These are phyloP conservation scores for Artemisia annua DNA, from an alignment of 129 eudicot species.

Conservation along the genomic window DNA sequence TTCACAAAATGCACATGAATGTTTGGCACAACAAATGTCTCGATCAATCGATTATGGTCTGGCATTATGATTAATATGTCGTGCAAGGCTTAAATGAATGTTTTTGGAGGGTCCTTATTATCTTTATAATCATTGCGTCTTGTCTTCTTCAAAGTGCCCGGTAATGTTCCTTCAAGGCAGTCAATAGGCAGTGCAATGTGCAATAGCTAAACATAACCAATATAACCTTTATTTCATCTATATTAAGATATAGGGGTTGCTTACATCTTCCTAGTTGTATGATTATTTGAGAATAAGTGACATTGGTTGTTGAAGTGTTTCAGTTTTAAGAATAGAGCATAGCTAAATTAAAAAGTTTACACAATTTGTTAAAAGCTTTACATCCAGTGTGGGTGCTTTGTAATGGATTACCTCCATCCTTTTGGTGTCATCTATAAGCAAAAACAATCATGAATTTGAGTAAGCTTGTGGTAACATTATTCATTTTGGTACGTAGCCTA, in stretches of 20 bases:
- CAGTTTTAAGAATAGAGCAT: too few species aligned
- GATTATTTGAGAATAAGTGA: too few species aligned
- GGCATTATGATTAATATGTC: neutral
- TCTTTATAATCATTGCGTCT: neutral
- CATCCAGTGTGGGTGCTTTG: neutral
- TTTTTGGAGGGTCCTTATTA: too few species aligned
- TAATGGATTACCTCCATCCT: neutral
- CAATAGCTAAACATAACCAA: too few species aligned
- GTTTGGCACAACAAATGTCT: constrained; percentile 23
- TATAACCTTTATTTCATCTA: neutral
- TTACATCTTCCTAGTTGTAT: too few species aligned
- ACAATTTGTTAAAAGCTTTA: too few species aligned
- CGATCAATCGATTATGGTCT: constrained; percentile 4
- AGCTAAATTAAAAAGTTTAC: too few species aligned
- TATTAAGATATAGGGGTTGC: neutral
- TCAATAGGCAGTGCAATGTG: neutral
- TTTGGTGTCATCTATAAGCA: too few species aligned
- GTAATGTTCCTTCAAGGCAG: neutral
- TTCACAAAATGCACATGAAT: neutral
- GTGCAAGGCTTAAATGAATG: too few species aligned
- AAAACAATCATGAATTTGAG: neutral
- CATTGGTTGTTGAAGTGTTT: too few species aligned
- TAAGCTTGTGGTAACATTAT: too few species aligned
- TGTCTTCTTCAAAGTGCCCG: neutral
- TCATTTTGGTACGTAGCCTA: too few species aligned